Conservation (phyloP, 2,329 filamentous ascomycete species). For the Neophaeococcomyces mojaviensis region DNA sequence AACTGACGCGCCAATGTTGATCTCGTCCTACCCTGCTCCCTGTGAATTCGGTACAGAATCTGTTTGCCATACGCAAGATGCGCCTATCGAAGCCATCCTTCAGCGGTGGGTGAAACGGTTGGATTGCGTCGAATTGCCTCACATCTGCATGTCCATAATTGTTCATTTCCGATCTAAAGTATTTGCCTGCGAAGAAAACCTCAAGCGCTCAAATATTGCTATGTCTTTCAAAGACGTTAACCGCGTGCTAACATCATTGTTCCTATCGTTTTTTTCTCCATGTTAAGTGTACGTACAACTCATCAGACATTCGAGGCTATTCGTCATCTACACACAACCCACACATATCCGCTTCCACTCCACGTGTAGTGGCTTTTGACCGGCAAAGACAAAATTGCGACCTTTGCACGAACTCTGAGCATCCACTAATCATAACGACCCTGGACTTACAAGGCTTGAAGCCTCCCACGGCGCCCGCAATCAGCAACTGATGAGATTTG, state of each 20-base stretch:
- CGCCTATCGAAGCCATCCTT: background rate
- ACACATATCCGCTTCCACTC: slow-evolving; percentile 3
- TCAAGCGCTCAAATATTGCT: background rate
- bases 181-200: background rate
- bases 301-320: background rate
- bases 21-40: slow-evolving; percentile 1
- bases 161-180: slow-evolving; percentile 2
- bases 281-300: background rate
- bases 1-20: slow-evolving; percentile 1
- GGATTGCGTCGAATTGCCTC: background rate
- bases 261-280: background rate
- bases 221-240: background rate
- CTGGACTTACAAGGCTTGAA: too few relatives aligned
- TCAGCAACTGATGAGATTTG: too few relatives aligned
- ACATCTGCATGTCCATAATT: background rate
- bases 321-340: background rate
- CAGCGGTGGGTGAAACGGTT: background rate
- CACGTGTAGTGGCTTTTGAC: background rate
- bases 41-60: background rate
- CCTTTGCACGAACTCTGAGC: background rate
- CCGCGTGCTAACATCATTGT: background rate
- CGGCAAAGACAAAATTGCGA: background rate
- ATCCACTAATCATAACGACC: background rate
- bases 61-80: background rate
- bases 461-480: too few relatives aligned